Percentiles rank a stretch among this genome's conserved stretches.
Conservation (phyloP, 176 grass and related monocot species). For the Lolium rigidum region DNA sequence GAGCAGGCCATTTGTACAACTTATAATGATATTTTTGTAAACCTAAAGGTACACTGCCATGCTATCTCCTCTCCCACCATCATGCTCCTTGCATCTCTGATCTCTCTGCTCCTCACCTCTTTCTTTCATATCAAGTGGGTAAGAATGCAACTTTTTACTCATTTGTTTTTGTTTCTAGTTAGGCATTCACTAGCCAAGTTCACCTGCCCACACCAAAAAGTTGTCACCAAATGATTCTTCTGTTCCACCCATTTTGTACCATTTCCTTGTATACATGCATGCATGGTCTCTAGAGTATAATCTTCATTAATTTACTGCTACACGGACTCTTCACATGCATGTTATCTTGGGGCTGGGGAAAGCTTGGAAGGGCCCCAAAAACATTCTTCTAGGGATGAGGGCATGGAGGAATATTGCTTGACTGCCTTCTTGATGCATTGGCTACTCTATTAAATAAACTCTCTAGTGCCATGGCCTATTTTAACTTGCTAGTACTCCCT, state of each 20-base stretch:
- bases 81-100: conserved; percentile 50
- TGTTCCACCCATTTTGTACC: conserved; percentile 21
- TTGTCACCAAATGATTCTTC: conserved; percentile 54
- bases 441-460: conserved; percentile 31
- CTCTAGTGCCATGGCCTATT: background rate
- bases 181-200: conserved; percentile 49
- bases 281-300: conserved; percentile 32
- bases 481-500: background rate
- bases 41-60: conserved; percentile 45
- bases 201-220: conserved; percentile 64
- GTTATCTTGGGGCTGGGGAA: conserved; percentile 15
- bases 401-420: conserved; percentile 46
- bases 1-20: conserved; percentile 53
- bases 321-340: conserved; percentile 35
- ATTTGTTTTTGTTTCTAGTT: conserved; percentile 51
- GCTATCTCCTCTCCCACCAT: conserved; percentile 31
- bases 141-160: conserved; percentile 50
- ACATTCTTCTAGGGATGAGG: conserved; percentile 74
- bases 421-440: conserved; percentile 36
- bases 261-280: conserved; percentile 43
- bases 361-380: conserved; percentile 35
- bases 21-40: conserved; percentile 54
- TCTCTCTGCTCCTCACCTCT: conserved; percentile 27
- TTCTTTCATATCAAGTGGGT: conserved; percentile 50
- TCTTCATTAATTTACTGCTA: conserved; percentile 29